Base-by-base conservation (phyloP, 305 asterid species). In the Fraxinus sp. region DNA sequence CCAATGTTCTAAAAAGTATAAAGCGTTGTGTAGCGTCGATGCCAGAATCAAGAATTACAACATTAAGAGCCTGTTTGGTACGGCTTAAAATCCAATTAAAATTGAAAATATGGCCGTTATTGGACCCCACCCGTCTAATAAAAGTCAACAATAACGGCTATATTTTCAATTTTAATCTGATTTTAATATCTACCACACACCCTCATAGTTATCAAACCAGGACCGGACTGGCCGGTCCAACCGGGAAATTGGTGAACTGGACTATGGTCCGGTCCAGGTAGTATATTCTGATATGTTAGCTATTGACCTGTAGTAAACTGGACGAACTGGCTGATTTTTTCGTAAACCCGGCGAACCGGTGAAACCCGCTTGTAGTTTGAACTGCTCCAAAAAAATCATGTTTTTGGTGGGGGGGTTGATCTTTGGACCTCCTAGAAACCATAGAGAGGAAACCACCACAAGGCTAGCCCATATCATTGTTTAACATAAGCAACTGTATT, bases 341-440 rank as follows among this genome's bases (percentile, higher is more conserved):
- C 62, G 6, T 49, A 49, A 49, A 49, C 59, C 59, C 18, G 20
- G 59, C 18, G 6, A 14, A 49, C 22, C 62, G n/a, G 20, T 16
- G 22, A 49, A 55, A 55, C 46, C 26, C 1, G 26, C 71, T 91
- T 84, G 81, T 84, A 94, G 90, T 90, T 94, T 73, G 85, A 85
- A 55, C 72, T 18, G 76, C 71, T 86, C 81, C 73, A 55, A 55
- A 46, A 55, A 0, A 18, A n/a, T 55, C 64, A 14, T 16, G 6
- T 49, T 5, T 5, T 1, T 5, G 5, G 52, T 16, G 3, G 14
- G 71, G 9, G 24, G 30, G 9, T 20, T 22, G 32, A 24, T 24
- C 33, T 9, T 9, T 64, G 33, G 33, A 24, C 16, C 72, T 64
- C 72, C 33, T 22, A 20, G 72, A 10, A 64, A 22, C 33, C 35